These are phyloP conservation scores for Cyclostephanos tholiformis DNA, from an alignment of 108 stramenopile genomes.

Conservation along the genomic window DNA sequence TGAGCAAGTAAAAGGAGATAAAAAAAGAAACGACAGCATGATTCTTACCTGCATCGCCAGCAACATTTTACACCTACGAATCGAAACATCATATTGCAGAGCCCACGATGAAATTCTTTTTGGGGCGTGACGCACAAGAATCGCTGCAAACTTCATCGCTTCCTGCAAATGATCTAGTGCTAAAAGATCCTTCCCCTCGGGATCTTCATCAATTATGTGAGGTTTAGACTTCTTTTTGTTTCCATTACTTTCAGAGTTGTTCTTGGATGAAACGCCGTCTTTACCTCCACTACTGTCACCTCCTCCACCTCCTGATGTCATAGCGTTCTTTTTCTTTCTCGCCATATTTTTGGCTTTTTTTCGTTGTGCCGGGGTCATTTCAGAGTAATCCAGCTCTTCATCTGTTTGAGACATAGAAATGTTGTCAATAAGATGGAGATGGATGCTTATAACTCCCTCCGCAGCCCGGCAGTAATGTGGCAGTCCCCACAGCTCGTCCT, in stretches of 20 bases:
- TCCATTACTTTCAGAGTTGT: constrained; percentile 55
- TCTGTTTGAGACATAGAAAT: constrained; percentile 53
- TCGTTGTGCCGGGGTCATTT: constrained; percentile 83
- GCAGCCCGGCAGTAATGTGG: constrained; percentile 82
- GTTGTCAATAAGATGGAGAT: constrained; percentile 76
- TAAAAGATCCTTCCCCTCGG: constrained; percentile 82
- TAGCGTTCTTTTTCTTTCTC: constrained; percentile 76
- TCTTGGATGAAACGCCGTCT: constrained; percentile 33
- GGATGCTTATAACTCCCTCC: constrained; percentile 70
- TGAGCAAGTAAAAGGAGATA: not conserved
- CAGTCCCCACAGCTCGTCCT: constrained; percentile 87
- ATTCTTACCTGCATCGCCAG: constrained; percentile 81
- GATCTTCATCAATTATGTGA: constrained; percentile 82
- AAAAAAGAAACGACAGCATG: not conserved
- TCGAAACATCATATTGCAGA: constrained; percentile 88
- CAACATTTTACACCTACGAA: constrained; percentile 87
- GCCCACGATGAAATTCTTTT: constrained; percentile 76
- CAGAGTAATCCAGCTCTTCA: constrained; percentile 81
- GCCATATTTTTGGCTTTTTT: constrained; percentile 87
- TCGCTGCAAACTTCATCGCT: constrained; percentile 76
- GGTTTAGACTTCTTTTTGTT: constrained; percentile 61
- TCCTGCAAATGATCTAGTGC: constrained; percentile 81
- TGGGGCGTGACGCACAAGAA: constrained; percentile 79
- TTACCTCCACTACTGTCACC: constrained; percentile 49
- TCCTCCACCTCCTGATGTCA: constrained; percentile 31